Evolutionary conservation across 495 filamentous ascomycete species (phyloP).

Genomic region (Echria macrotheca): DNA sequence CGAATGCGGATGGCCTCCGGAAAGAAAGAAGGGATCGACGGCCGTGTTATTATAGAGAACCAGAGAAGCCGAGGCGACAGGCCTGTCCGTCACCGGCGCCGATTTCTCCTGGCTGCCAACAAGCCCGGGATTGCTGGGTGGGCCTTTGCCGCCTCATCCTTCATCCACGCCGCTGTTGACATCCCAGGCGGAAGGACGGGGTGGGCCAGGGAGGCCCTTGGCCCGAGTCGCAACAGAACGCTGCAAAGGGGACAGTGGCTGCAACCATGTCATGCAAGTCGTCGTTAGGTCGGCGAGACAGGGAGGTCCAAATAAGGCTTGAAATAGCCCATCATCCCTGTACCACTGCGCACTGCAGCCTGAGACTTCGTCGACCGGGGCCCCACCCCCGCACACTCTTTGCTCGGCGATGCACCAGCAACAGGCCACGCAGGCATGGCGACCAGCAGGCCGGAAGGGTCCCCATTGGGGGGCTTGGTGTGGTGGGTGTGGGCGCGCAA

Average conservation of each 20-base stretch:
- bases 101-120: too few species aligned
- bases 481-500: not conserved
- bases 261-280: conserved; percentile 10
- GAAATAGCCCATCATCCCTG: conserved; percentile 9
- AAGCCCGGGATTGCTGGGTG: too few species aligned
- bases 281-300: conserved; percentile 4
- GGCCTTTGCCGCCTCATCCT: too few species aligned
- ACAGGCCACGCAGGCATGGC: too few species aligned
- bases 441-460: not conserved
- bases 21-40: conserved; percentile 9
- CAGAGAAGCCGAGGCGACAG: too few species aligned
- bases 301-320: not conserved
- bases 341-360: not conserved
- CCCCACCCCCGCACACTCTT: too few species aligned
- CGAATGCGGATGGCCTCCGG: not conserved
- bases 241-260: conserved; percentile 3
- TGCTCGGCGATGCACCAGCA: too few species aligned
- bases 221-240: not conserved
- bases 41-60: conserved; percentile 6
- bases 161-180: too few species aligned
- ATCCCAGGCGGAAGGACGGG: too few species aligned
- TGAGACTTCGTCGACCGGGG: too few species aligned
- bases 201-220: conserved; percentile 5
- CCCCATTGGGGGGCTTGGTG: not conserved
- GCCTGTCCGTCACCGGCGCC: too few species aligned